Evolutionary conservation across 768 basidiomycete species (phyloP), one percentile per base, ranked within the genome.

Genomic region (Amanita rubescens): DNA sequence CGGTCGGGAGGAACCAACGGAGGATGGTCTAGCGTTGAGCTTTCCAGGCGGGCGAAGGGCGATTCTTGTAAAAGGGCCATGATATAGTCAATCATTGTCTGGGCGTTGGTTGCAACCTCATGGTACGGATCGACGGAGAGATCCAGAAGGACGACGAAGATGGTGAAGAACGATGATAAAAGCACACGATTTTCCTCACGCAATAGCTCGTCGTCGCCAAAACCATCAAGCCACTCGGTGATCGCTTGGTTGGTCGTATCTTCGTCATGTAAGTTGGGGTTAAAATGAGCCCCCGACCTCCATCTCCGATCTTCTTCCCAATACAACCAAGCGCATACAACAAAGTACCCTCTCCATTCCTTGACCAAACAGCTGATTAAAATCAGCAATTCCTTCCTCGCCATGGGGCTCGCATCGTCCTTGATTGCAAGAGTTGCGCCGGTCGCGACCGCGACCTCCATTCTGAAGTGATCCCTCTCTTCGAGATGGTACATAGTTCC

Each of bases 291-390:
- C 60, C 75, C 62, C 50, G 70, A 58, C 62, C 77, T 70, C 80
- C 85, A 83, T 55, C 76, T 79, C 47, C 84, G 70, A 60, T 95
- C 90, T 65, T 94, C 90, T 63, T 96, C 94, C 84, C 90, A 90
- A 65, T 96, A 94, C 8, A 92, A 72, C 94, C 95, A 98, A 1
- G 95, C 94, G 57, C 95, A 96, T 35, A 94, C 83, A 45, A 95
- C 90, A 60, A 98, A 93, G 72, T 90, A 90, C 6, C 95, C 96
- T 53, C 93, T 75, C 91, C 94, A 97, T 66, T 98, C 95, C 66
- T 93, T 89, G 34, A 94, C 94, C 19, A 98, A 74, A 61, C 90
- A 92, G 62, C 91, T 94, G 53, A 98, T 83, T 35, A 98, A 77
- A 35, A 97, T 80, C 32, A 97, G 75, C 19, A 97, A 74, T 66